Percentiles rank a stretch among this genome's conserved stretches.
These are phyloP conservation scores for Aspergillus sp. DNA, from an alignment of 2,329 filamentous ascomycete species.

Conservation along the genomic window DNA sequence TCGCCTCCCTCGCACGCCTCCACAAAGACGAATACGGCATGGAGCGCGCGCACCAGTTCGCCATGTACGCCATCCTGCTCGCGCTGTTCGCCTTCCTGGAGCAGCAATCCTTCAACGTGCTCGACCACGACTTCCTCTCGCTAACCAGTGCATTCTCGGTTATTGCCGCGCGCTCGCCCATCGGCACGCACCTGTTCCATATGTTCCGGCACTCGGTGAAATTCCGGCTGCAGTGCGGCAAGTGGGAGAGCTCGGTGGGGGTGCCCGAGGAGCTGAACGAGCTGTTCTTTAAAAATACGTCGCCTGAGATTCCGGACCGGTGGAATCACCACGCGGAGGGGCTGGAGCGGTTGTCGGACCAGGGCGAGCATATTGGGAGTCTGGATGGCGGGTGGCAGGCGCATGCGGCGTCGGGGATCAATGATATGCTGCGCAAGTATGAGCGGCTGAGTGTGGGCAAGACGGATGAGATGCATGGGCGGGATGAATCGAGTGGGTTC, in stretches of 20 bases:
- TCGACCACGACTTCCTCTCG: slow-evolving; percentile 26
- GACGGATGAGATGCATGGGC: slow-evolving; percentile 2
- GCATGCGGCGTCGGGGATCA: slow-evolving; percentile 12
- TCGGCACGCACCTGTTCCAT: slow-evolving; percentile 25
- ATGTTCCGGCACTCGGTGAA: slow-evolving; percentile 27
- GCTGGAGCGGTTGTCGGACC: slow-evolving; percentile 12
- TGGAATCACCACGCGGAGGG: slow-evolving; percentile 16
- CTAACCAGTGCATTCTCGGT: slow-evolving; percentile 26
- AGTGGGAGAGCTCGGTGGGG: slow-evolving; percentile 7
- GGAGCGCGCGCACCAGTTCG: slow-evolving; percentile 26
- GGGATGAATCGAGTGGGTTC: background rate
- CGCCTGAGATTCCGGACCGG: background rate
- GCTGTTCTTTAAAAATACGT: slow-evolving; percentile 13
- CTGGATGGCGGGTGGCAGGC: background rate
- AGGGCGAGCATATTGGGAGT: slow-evolving; percentile 3
- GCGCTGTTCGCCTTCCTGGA: slow-evolving; percentile 27
- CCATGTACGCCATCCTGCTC: slow-evolving; percentile 28
- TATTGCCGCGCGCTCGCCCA: slow-evolving; percentile 24
- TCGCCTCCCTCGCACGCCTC: slow-evolving; percentile 21
- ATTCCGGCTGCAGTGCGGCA: slow-evolving; percentile 16
- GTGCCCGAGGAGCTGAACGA: slow-evolving; percentile 20
- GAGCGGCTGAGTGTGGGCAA: slow-evolving; percentile 25
- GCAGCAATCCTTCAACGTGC: slow-evolving; percentile 20
- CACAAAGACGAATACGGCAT: slow-evolving; percentile 27
- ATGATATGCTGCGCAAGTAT: slow-evolving; percentile 26